These are phyloP conservation scores for Spongospora subterranea DNA, from an alignment of 208 protist genomes.

Conservation along the genomic window DNA sequence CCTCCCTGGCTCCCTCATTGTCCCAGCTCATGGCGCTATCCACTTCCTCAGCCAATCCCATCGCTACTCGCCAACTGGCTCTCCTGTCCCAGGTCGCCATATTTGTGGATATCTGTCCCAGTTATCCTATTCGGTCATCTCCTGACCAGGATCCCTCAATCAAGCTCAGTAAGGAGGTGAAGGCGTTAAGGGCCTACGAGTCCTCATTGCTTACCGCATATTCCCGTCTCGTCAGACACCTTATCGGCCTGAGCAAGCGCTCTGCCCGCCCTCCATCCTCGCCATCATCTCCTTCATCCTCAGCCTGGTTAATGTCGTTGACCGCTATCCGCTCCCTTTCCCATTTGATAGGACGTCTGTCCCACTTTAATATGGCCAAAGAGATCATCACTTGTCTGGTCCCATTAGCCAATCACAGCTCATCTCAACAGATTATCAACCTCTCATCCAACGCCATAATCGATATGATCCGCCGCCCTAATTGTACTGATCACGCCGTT, in stretches of 20 bases:
- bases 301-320: background rate
- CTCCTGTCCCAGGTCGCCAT: background rate
- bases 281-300: no score
- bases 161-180: background rate
- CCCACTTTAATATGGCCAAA: slow-evolving; percentile 1
- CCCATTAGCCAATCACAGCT: background rate
- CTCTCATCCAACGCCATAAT: background rate
- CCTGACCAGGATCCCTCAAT: background rate
- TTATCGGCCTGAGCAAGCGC: slow-evolving; percentile 25
- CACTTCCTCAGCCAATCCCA: background rate
- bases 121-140: slow-evolving; percentile 6
- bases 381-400: background rate
- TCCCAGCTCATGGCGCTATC: background rate
- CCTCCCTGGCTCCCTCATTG: background rate
- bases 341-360: background rate
- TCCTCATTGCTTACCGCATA: background rate
- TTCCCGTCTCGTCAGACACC: background rate
- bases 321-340: background rate
- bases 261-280: background rate
- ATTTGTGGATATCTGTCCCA: background rate
- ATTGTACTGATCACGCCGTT: background rate
- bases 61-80: background rate
- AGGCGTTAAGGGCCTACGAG: background rate
- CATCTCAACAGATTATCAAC: background rate
- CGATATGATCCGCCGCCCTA: background rate